Evolutionary conservation across 208 protist species (phyloP).

Genomic region (Trypanosomatidae sp.): DNA sequence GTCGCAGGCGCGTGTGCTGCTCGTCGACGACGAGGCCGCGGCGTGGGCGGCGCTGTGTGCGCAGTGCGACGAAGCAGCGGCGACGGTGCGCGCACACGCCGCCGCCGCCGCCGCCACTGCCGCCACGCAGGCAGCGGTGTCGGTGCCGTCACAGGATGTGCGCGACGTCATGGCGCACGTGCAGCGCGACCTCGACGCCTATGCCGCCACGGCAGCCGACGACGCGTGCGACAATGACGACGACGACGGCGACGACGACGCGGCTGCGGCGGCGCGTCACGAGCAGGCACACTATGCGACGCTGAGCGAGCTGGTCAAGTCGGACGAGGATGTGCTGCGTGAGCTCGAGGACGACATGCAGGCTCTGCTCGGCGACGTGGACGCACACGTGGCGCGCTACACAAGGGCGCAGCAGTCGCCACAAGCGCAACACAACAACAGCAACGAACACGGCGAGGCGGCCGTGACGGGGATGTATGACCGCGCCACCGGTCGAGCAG

Average conservation of each 20-base stretch:
- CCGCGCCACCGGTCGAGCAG: constrained; percentile 7
- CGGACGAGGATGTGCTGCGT: constrained; percentile 51
- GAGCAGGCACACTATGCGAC: neutral
- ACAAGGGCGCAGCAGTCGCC: no score
- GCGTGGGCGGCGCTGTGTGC: constrained; percentile 18
- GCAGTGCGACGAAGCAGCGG: constrained; percentile 8
- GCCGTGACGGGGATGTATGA: neutral
- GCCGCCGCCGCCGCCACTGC: no score
- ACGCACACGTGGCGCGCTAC: neutral
- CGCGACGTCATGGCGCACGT: constrained; percentile 3
- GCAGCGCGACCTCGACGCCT: constrained; percentile 7
- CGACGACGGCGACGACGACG: neutral
- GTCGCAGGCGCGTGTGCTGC: constrained; percentile 4
- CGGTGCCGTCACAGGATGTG: no score
- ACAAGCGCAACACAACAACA: neutral
- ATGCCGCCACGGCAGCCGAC: constrained; percentile 4
- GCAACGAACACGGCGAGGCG: neutral
- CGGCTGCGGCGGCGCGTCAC: neutral
- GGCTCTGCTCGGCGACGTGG: constrained; percentile 22
- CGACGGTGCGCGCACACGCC: constrained; percentile 6
- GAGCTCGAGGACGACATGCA: constrained; percentile 76
- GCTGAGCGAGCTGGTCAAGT: constrained; percentile 14
- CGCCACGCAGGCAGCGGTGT: no score
- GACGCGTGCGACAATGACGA: neutral
- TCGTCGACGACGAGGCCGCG: constrained; percentile 25